Percentiles rank a stretch among this genome's conserved stretches.
These are phyloP conservation scores for Globisporangium parvum DNA, from an alignment of 352 stramenopile genomes.

Conservation along the genomic window DNA sequence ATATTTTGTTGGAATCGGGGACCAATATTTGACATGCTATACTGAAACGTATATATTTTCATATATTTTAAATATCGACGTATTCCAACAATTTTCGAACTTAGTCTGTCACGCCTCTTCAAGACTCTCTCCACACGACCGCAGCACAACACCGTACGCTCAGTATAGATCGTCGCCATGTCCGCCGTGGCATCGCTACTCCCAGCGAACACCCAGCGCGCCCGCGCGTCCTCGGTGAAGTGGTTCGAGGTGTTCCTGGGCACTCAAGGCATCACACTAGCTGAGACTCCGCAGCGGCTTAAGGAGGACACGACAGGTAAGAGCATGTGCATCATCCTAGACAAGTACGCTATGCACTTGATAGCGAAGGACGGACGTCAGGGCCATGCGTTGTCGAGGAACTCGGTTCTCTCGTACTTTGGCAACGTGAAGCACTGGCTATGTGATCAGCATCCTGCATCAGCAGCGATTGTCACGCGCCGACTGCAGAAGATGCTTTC, in stretches of 20 bases:
- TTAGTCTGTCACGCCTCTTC: not conserved
- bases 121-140: too few species aligned
- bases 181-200: not conserved
- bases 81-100: too few species aligned
- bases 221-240: not conserved
- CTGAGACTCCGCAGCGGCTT: not conserved
- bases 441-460: not conserved
- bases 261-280: not conserved
- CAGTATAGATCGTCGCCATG: not conserved
- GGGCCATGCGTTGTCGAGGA: constrained; percentile 2
- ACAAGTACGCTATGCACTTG: constrained; percentile 2
- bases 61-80: not conserved
- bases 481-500: not conserved
- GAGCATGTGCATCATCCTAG: not conserved
- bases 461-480: not conserved
- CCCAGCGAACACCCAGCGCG: not conserved
- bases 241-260: not conserved
- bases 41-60: not conserved
- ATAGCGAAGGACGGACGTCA: not conserved
- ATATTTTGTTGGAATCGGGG: not conserved
- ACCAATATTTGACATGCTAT: not conserved
- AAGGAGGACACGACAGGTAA: not conserved
- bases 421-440: constrained; percentile 15
- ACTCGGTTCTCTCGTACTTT: constrained; percentile 11
- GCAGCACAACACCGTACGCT: too few species aligned